phyloP scores from a whole-genome alignment of 148 eudicot species.

The Heliamphora exappendiculata region DNA sequence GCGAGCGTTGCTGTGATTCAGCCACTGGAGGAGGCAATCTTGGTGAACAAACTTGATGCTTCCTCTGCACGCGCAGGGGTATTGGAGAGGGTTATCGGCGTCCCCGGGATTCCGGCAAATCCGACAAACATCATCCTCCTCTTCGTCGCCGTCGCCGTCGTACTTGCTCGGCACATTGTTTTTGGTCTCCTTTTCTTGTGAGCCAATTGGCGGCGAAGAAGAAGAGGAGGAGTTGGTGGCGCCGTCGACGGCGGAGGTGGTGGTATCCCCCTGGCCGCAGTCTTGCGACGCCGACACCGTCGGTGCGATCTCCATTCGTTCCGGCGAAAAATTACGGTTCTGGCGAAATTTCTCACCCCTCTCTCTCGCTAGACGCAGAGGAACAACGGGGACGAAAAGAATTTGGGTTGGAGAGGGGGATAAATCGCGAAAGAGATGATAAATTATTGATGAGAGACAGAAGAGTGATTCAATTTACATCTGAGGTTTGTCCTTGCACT shows the following conservation, averaged over 20 bases:
- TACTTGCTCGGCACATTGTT: constrained; percentile 14
- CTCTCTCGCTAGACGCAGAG: too few relatives aligned
- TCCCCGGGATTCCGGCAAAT: constrained; percentile 87
- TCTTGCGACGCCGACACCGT: constrained; percentile 16
- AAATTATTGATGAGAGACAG: too few relatives aligned
- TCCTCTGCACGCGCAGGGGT: constrained; percentile 89
- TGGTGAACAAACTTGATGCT: constrained; percentile 91
- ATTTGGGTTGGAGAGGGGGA: too few relatives aligned
- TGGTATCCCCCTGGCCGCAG: constrained; percentile 1
- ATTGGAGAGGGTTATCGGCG: constrained; percentile 64
- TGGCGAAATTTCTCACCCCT: too few relatives aligned
- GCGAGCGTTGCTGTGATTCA: constrained; percentile 85
- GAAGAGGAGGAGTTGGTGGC: constrained; percentile 14
- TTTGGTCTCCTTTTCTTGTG: constrained; percentile 13
- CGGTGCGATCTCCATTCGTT: constrained; percentile 37
- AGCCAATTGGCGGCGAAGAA: constrained; percentile 9
- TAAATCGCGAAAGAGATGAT: too few relatives aligned
- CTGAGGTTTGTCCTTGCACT: too few relatives aligned
- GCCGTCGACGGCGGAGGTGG: constrained; percentile 14
- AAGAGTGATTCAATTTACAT: too few relatives aligned
- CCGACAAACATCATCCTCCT: constrained; percentile 84
- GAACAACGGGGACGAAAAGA: too few relatives aligned
- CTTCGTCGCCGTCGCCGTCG: constrained; percentile 46
- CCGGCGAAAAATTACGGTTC: neutral
- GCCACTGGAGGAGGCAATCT: constrained; percentile 93